These are phyloP conservation scores for Plantago lanceolata DNA, from an alignment of 305 asterid species.

Conservation along the genomic window DNA sequence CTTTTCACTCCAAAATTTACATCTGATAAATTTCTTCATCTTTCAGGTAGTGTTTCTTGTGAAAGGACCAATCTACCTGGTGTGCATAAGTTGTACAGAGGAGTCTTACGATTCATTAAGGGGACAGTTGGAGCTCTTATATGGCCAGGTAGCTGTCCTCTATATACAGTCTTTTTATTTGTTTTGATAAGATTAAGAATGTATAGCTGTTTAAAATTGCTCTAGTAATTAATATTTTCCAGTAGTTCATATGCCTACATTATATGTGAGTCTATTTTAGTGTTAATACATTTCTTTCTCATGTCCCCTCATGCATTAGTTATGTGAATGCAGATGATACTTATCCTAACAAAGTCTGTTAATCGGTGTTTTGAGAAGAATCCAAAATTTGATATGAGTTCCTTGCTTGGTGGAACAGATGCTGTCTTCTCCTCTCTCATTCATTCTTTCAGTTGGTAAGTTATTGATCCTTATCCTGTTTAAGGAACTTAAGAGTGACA, in stretches of 20 bases:
- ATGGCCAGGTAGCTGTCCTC: slow-evolving; percentile 69
- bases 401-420: slow-evolving; percentile 97
- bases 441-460: slow-evolving; percentile 95
- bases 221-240: neutral
- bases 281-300: slow-evolving; percentile 18
- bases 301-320: slow-evolving; percentile 7
- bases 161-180: neutral
- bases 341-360: slow-evolving; percentile 92
- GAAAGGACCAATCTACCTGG: slow-evolving; percentile 96
- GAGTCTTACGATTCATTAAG: slow-evolving; percentile 87
- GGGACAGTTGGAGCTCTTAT: slow-evolving; percentile 87
- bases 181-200: neutral
- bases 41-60: slow-evolving; percentile 91
- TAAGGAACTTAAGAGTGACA: slow-evolving; percentile 11
- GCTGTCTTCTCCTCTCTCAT: slow-evolving; percentile 88
- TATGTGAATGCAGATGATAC: slow-evolving; percentile 73
- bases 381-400: slow-evolving; percentile 93
- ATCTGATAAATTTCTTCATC: slow-evolving; percentile 18
- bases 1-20: neutral
- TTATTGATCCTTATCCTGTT: slow-evolving; percentile 26
- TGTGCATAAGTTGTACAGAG: slow-evolving; percentile 96
- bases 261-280: slow-evolving; percentile 8
- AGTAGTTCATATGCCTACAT: neutral
- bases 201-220: neutral
- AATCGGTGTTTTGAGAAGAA: slow-evolving; percentile 95